Conservation (phyloP, 495 filamentous ascomycete species). For the Copromyces sp. region DNA sequence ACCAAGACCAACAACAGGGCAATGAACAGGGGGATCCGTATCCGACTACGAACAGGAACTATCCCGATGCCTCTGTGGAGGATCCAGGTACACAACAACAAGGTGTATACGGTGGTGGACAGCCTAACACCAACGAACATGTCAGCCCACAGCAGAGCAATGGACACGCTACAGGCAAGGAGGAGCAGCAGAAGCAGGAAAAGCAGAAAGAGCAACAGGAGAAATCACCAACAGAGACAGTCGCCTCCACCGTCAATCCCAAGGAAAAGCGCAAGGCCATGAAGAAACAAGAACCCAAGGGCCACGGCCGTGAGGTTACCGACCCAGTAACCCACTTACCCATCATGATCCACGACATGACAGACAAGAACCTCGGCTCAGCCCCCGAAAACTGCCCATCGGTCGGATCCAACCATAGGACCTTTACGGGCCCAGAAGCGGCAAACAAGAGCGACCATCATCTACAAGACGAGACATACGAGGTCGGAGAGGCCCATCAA, state of each 20-base stretch:
- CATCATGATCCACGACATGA: conserved; percentile 54
- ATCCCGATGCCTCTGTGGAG: conserved; percentile 2
- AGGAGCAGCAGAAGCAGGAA: conserved; percentile 8
- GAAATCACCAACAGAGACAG: conserved; percentile 44
- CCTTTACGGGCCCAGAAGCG: conserved; percentile 37
- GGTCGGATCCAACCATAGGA: conserved; percentile 28
- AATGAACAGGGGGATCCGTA: conserved; percentile 28
- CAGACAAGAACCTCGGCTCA: conserved; percentile 43
- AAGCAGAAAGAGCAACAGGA: conserved; percentile 14
- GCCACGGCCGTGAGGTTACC: conserved; percentile 53
- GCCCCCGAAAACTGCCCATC: conserved; percentile 45
- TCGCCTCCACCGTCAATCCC: conserved; percentile 37
- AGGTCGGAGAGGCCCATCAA: conserved; percentile 35
- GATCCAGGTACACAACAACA: conserved; percentile 19
- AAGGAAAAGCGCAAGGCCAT: conserved; percentile 49
- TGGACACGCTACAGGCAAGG: background rate
- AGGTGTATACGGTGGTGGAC: conserved; percentile 44
- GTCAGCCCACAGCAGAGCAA: conserved; percentile 1
- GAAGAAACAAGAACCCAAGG: conserved; percentile 39
- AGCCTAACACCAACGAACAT: conserved; percentile 4
- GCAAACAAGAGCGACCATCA: conserved; percentile 36
- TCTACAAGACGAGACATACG: conserved; percentile 35
- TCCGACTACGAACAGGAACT: conserved; percentile 29
- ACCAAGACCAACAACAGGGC: conserved; percentile 28
- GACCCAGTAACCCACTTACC: conserved; percentile 64